Conservation (phyloP, 805 yeast species). For the Clavispora asparagi region DNA sequence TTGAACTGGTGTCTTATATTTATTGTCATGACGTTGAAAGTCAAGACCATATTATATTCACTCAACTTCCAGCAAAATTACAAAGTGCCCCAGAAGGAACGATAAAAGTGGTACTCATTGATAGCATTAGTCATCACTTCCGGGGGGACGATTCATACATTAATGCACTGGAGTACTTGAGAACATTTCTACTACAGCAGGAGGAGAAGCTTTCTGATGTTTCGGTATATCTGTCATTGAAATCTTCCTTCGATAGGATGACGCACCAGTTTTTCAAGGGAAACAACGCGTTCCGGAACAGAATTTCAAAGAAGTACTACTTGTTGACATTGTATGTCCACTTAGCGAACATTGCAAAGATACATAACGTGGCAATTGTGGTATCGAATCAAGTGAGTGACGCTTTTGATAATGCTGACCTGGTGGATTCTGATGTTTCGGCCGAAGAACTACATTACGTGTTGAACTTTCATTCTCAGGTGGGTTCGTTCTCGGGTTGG, state of each 20-base stretch:
- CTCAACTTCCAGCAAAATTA: slow-evolving; percentile 59
- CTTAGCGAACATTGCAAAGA: slow-evolving; percentile 45
- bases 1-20: slow-evolving; percentile 43
- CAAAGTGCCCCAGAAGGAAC: slow-evolving; percentile 17
- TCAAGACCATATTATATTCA: slow-evolving; percentile 66
- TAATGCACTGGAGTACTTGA: slow-evolving; percentile 8
- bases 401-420: slow-evolving; percentile 21
- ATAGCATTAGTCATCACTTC: slow-evolving; percentile 79
- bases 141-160: slow-evolving; percentile 47
- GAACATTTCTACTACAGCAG: slow-evolving; percentile 8
- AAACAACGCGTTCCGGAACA: slow-evolving; percentile 13
- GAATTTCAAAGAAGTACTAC: slow-evolving; percentile 39
- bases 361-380: slow-evolving; percentile 53
- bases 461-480: slow-evolving; percentile 54
- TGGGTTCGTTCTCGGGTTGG: slow-evolving; percentile 78
- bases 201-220: slow-evolving; percentile 6
- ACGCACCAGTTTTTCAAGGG: slow-evolving; percentile 17
- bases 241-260: slow-evolving; percentile 24
- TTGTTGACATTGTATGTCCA: slow-evolving; percentile 40
- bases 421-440: slow-evolving; percentile 15
- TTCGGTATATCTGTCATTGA: slow-evolving; percentile 5
- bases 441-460: slow-evolving; percentile 25
- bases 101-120: slow-evolving; percentile 53
- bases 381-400: slow-evolving; percentile 81
- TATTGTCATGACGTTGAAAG: slow-evolving; percentile 64